Conservation (phyloP, 768 basidiomycete species). For the Symmetrospora coprosmae region DNA sequence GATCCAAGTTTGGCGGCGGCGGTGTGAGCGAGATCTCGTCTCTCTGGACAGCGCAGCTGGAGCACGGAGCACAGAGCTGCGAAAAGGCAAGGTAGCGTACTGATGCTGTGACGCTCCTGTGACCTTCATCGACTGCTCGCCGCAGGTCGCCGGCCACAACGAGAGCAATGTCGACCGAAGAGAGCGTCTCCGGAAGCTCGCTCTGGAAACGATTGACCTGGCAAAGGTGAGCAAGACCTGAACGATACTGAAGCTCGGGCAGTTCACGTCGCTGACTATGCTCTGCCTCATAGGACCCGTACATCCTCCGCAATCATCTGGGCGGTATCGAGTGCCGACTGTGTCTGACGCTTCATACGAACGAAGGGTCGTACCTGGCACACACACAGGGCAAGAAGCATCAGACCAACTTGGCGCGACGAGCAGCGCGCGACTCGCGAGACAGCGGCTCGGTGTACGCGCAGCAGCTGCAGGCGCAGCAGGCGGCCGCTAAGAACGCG, state of each 20-base stretch:
- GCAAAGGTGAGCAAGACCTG: slow-evolving; percentile 55
- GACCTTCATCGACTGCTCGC: too few relatives aligned
- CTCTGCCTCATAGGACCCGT: slow-evolving; percentile 57
- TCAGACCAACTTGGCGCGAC: slow-evolving; percentile 91
- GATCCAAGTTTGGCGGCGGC: slow-evolving; percentile 73
- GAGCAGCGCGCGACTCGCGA: slow-evolving; percentile 93
- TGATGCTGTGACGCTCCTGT: too few relatives aligned
- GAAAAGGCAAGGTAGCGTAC: too few relatives aligned
- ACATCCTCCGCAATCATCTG: slow-evolving; percentile 94
- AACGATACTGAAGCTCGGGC: too few relatives aligned
- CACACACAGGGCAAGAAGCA: slow-evolving; percentile 99
- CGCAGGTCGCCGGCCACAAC: slow-evolving; percentile 83
- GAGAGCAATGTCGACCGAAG: slow-evolving; percentile 91
- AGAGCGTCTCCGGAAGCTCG: slow-evolving; percentile 80
- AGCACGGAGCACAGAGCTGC: too few relatives aligned
- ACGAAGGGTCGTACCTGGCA: slow-evolving; percentile 95
- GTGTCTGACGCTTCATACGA: slow-evolving; percentile 95
- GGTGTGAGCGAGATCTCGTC: too few relatives aligned
- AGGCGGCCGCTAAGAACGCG: slow-evolving; percentile 34
- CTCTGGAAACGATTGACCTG: slow-evolving; percentile 85
- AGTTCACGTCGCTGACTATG: too few relatives aligned
- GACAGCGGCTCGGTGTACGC: slow-evolving; percentile 83
- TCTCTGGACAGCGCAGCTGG: too few relatives aligned
- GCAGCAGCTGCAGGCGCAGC: slow-evolving; percentile 39
- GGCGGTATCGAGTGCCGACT: slow-evolving; percentile 96